Base-by-base conservation (phyloP, 1,139 yeast species). In the Candida neerlandica region DNA sequence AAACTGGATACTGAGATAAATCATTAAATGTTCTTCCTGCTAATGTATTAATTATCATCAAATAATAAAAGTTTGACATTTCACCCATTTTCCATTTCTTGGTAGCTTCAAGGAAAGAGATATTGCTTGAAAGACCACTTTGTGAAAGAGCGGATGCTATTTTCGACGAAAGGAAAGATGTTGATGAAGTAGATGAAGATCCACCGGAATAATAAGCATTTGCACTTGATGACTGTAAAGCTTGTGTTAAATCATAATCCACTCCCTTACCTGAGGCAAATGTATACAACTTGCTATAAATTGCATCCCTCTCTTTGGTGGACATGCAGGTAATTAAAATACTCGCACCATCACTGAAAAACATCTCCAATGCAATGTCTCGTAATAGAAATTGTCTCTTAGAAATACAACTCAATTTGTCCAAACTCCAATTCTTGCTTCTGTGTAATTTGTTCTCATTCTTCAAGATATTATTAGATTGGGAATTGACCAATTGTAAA, bases 1-100 rank as follows among this genome's bases (percentile, higher is more conserved):
- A 89, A 0, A 89, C 87, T 0, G 96, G 96, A 61, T 89, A 89
- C 57, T 89, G 97, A 0, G 96, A 89, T 49, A 89, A 67, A 62
- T 89, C 96, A 64, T 89, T 89, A 64, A 85, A 88, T 0, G 96
- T 89, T 56, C 96, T 71, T 0, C 97, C 97, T 0, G 96, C 95
- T 48, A 89, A 65, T 0, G 95, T 88, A 60, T 89, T 89, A 23
- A 89, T 71, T 18, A 86, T 77, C 83, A 89, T 86, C 57, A 89
- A 69, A 59, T 89, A 89, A 61, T 85, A 86, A 57, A 89, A 89
- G 61, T 89, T 89, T 0, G 96, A 87, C 63, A 89, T 78, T 55
- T 84, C 84, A 1, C 96, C 96, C 49, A 67, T 70, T 55, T 73
- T 78, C 97, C 97, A 89, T 57, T 81, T 80, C 54, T 73, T 77